A percentile compares a stretch with the other conserved stretches of the same genome.
Evolutionary conservation across 768 basidiomycete species (phyloP).

Genomic region (Cystofilobasidium ferigula): DNA sequence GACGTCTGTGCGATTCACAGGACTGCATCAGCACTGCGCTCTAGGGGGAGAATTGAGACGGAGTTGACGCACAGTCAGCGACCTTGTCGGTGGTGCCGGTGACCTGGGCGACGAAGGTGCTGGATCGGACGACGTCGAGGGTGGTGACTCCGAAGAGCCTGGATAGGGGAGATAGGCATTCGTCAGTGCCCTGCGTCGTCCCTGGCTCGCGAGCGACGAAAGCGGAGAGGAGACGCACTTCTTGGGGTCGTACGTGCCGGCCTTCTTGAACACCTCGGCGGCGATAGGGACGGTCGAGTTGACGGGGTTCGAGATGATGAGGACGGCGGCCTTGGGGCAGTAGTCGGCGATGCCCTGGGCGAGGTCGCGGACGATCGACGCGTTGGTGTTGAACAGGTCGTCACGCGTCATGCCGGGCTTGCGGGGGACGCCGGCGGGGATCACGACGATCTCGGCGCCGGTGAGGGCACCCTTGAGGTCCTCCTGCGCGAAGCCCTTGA

Average conservation of each 20-base stretch:
- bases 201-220: slow-evolving; percentile 1
- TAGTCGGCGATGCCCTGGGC: slow-evolving; percentile 74
- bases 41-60: slow-evolving; percentile 54
- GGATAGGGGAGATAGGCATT: neutral
- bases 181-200: neutral
- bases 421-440: slow-evolving; percentile 91
- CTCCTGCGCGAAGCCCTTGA: slow-evolving; percentile 35
- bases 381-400: slow-evolving; percentile 85
- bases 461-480: slow-evolving; percentile 62
- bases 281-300: slow-evolving; percentile 98
- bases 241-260: slow-evolving; percentile 82
- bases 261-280: slow-evolving; percentile 87
- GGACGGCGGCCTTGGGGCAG: slow-evolving; percentile 79
- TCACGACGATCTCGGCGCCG: slow-evolving; percentile 81
- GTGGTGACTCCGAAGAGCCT: slow-evolving; percentile 98
- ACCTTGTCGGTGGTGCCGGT: slow-evolving; percentile 44
- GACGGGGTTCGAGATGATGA: slow-evolving; percentile 98
- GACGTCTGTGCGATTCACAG: neutral
- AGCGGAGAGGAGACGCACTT: slow-evolving; percentile 44
- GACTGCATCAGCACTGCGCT: slow-evolving; percentile 7
- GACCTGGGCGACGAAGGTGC: slow-evolving; percentile 81
- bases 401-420: slow-evolving; percentile 59
- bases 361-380: slow-evolving; percentile 86
- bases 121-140: slow-evolving; percentile 93
- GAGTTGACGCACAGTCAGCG: slow-evolving; percentile 31